Conservation (phyloP, 441 rosid species). For the Syzygium syzygioides region DNA sequence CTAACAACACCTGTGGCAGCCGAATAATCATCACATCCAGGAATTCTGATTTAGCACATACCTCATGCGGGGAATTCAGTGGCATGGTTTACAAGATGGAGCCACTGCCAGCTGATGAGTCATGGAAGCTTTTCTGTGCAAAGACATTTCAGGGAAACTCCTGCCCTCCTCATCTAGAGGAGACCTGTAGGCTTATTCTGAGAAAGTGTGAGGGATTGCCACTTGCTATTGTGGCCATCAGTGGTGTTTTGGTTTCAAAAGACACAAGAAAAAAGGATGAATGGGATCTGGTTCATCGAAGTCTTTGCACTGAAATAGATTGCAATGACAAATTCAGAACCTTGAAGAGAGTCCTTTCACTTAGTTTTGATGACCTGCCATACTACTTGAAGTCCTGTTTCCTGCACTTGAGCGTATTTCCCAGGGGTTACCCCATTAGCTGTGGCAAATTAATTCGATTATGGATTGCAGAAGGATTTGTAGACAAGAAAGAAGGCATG, state of each 20-base stretch:
- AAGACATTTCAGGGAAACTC: not conserved
- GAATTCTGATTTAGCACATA: not conserved
- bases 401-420: not conserved
- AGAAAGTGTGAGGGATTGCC: not conserved
- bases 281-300: not conserved
- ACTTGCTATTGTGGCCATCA: not conserved
- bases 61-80: not conserved
- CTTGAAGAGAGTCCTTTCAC: not conserved
- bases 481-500: not conserved
- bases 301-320: not conserved
- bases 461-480: not conserved
- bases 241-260: not conserved
- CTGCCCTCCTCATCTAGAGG: not conserved
- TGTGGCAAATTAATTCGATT: not conserved
- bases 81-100: not conserved
- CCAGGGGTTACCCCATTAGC: not conserved
- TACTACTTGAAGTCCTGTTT: not conserved
- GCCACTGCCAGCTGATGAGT: not conserved
- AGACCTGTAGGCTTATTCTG: not conserved
- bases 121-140: not conserved
- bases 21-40: not conserved
- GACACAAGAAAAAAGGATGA: not conserved
- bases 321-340: not conserved
- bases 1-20: not conserved
- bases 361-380: not conserved